Evolutionary conservation across 2,329 filamentous ascomycete species (phyloP).

Genomic region (Cercospora sesami): DNA sequence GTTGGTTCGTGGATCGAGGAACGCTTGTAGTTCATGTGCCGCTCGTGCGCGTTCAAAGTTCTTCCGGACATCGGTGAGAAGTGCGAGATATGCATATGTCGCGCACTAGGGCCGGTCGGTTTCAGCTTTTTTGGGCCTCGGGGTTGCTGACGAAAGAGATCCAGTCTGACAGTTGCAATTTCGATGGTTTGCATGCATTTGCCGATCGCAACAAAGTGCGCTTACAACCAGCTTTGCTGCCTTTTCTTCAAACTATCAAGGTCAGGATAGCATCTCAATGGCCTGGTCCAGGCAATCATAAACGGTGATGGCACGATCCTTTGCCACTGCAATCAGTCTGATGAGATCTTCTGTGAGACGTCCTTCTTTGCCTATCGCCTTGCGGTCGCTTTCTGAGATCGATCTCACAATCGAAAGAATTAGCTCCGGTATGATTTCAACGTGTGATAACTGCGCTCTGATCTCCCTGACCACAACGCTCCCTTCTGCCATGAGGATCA

Average conservation of each 20-base stretch:
- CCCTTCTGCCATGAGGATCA: neutral
- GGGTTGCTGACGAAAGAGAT: neutral
- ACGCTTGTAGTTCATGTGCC: neutral
- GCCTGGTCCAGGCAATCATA: neutral
- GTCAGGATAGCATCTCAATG: neutral
- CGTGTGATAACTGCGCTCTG: neutral
- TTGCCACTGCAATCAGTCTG: neutral
- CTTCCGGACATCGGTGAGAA: slow-evolving; percentile 10
- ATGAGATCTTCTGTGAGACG: neutral
- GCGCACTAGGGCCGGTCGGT: neutral
- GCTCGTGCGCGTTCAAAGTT: slow-evolving; percentile 1
- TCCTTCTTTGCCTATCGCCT: neutral
- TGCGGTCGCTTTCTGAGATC: neutral
- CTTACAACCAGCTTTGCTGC: neutral
- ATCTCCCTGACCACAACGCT: neutral
- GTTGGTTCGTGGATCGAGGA: neutral
- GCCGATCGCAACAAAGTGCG: neutral
- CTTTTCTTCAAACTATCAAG: neutral
- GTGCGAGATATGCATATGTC: slow-evolving; percentile 5
- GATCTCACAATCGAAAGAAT: neutral
- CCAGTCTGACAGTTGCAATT: neutral
- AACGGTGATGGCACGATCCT: neutral
- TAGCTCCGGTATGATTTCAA: neutral
- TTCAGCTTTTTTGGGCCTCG: neutral
- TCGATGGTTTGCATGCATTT: neutral